These are phyloP conservation scores for Suillus decipiens DNA, from an alignment of 768 basidiomycete genomes.

Conservation along the genomic window DNA sequence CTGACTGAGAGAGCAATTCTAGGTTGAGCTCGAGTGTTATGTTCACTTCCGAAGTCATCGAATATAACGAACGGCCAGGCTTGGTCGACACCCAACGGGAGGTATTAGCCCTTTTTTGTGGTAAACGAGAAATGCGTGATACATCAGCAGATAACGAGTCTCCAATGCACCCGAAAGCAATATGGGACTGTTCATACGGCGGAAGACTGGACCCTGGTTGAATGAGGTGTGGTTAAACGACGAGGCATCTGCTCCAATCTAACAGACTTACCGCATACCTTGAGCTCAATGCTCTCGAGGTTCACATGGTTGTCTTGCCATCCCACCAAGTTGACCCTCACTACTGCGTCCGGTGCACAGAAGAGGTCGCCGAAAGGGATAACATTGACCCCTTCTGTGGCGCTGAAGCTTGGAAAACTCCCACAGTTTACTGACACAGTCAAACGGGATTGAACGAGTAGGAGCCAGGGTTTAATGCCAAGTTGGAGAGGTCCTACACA, in stretches of 20 bases:
- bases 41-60: conserved; percentile 54
- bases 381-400: conserved; percentile 45
- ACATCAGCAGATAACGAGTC: conserved; percentile 51
- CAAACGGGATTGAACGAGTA: conserved; percentile 50
- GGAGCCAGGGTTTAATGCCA: conserved; percentile 47
- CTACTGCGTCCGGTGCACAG: conserved; percentile 23
- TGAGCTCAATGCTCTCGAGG: conserved; percentile 47
- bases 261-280: conserved; percentile 18
- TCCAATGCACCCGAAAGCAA: conserved; percentile 58
- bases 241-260: neutral
- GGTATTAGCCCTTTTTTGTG: conserved; percentile 49
- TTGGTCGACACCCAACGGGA: conserved; percentile 53
- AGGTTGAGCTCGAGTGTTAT: conserved; percentile 53
- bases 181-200: conserved; percentile 45
- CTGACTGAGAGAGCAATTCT: conserved; percentile 50
- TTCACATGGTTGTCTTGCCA: conserved; percentile 51
- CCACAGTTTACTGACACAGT: conserved; percentile 50
- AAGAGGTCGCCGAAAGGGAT: conserved; percentile 36
- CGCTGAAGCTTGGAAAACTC: conserved; percentile 47
- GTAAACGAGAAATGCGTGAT: conserved; percentile 2
- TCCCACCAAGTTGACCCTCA: conserved; percentile 54
- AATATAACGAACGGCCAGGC: conserved; percentile 58
- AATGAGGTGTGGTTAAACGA: neutral
- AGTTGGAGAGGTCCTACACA: conserved; percentile 41
- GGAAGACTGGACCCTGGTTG: conserved; percentile 46